Base-by-base conservation (phyloP, 1,284 basidiomycete genomes). In the Exsudoporus floridanus region DNA sequence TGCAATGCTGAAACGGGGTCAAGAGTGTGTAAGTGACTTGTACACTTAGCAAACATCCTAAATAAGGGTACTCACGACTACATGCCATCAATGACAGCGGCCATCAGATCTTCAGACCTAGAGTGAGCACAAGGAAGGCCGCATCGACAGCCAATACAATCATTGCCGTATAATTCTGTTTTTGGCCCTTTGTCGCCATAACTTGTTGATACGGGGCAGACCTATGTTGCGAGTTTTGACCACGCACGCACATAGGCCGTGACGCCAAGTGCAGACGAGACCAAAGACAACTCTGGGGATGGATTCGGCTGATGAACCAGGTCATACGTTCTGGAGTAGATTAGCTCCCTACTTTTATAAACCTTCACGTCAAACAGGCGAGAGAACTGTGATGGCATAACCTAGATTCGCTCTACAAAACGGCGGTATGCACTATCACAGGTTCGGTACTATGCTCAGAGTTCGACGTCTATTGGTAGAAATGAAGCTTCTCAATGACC, bases 341-440 rank as follows among this genome's bases (percentile, higher is more conserved):
- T 37, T 47, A 45, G 37, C 25, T n/a, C n/a, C n/a, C n/a, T 61
- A 88, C 90, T 87, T 61, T 75, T 73, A 64, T 83, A 84, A 69
- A 91, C 92, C 16, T 80, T 71, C 34, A 65, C 65, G 63, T 91
- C 86, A 60, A 93, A 94, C 16, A 94, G 78, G 46, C 88, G 83
- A 5, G 93, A n/a, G 73, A 50, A 92, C 80, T 0, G 88, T 81
- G 52, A 91, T 69, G 6, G 88, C 79, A 63, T 89, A 92, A 1
- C 88, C 85, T 3, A 93, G 76, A 60, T 83, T 83, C 18, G 82
- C 82, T 9, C 75, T 0, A 89, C 89, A 1, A 84, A 88, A 27
- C 91, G 81, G 30, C 78, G 77, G 65, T 92, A 93, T 23, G 90
- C 90, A 19, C 90, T 90, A 54, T 90, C 79, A 62, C 91, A 92